Evolutionary conservation across 225 moss, liverwort and hornwort species (phyloP), one percentile per base, ranked within the genome.

Genomic region (Ulota crispa): DNA sequence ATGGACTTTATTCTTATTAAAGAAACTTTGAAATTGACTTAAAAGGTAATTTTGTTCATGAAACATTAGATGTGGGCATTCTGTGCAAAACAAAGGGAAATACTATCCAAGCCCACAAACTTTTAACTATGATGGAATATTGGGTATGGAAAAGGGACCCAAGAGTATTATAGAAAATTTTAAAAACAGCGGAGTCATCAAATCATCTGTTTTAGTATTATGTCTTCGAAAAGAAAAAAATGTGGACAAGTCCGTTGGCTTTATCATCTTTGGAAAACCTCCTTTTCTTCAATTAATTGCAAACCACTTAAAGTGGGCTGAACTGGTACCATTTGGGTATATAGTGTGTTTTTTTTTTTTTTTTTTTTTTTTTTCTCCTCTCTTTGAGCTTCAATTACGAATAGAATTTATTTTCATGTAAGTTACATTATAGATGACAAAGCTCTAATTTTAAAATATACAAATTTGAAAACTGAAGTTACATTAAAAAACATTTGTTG

Each of bases 51-150:
- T 54, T 26, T 19, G 24, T 24, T 68, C 19, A 19, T 55, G 4
- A 20, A 59, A 31, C 16, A 32, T 24, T 11, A 79, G 70, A 45
- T 79, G 79, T 60, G 79, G 80, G 0, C 80, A 80, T 80, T 80
- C 34, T 8, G 0, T 19, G 1, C 0, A 34, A 70, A 4, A 45
- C 14, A 4, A 45, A 45, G 45, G 45, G 13, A 45, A 3, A 45
- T 45, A 3, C 14, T 45, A 3, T 13, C 3, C 45, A 45, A 45
- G 45, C 45, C 45, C 45, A 45, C 45, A 45, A 45, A 45, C 14
- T 14, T 45, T 61, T 61, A 15, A n/a, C 10, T 79, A 61, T 26
- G 70, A 79, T 70, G 61, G 70, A 70, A 45, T 70, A 0, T 12
- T 79, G 14, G 79, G 61, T 0, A 2, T 70, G 24, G 30, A 23